Percentiles rank a stretch among this genome's conserved stretches.
Evolutionary conservation across 1,284 basidiomycete species (phyloP).

Genomic region (Cystobasidium slooffiae): DNA sequence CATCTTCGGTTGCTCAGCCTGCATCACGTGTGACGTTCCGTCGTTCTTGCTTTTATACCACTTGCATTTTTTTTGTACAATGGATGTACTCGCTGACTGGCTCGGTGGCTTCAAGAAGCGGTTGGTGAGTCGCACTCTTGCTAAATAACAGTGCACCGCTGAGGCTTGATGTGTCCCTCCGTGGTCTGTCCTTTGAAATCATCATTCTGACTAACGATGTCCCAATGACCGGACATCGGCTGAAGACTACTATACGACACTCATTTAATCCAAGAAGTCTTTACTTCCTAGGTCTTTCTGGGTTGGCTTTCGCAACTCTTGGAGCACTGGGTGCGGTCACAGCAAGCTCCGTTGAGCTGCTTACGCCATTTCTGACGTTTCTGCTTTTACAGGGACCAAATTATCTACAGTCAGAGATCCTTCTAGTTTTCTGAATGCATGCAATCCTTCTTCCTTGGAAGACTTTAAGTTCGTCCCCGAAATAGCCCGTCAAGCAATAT

Average conservation of each 20-base stretch:
- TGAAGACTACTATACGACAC: not conserved
- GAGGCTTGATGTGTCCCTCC: too few relatives aligned
- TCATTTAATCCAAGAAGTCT: not conserved
- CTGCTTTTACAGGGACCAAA: constrained; percentile 1
- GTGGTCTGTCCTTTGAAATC: too few relatives aligned
- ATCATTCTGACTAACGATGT: too few relatives aligned
- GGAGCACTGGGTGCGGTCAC: constrained; percentile 7
- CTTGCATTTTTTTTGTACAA: too few relatives aligned
- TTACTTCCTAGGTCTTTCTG: constrained; percentile 29
- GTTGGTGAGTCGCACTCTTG: too few relatives aligned
- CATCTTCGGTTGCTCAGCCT: not conserved
- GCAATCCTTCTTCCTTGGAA: constrained; percentile 4
- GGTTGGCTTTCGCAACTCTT: constrained; percentile 25
- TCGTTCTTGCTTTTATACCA: too few relatives aligned
- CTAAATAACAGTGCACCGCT: too few relatives aligned
- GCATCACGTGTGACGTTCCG: too few relatives aligned
- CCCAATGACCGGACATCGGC: not conserved
- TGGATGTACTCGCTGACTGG: too few relatives aligned
- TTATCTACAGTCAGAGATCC: constrained; percentile 14
- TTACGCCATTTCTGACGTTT: not conserved
- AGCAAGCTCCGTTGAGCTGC: not conserved
- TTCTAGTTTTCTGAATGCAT: constrained; percentile 9
- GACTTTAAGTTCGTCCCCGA: constrained; percentile 2
- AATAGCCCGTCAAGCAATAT: constrained; percentile 2
- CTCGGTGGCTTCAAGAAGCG: too few relatives aligned